Evolutionary conservation across 2,329 filamentous ascomycete species (phyloP).

Genomic region (Ophiostoma piceae): DNA sequence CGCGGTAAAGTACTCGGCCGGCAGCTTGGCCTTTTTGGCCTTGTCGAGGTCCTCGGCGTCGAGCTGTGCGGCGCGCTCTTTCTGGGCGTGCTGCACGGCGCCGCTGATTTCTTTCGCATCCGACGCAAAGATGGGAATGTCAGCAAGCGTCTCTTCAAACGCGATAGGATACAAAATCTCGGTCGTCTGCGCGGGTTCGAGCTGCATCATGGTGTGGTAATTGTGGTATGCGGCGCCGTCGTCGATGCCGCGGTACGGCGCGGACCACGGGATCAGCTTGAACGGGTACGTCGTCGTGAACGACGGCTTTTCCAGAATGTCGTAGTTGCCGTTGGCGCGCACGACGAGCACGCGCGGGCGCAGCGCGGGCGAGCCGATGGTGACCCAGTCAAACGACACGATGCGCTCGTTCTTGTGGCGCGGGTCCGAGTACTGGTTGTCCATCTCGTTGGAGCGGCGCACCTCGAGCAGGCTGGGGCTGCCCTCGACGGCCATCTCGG

Average conservation of each 20-base stretch:
- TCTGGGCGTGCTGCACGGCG: constrained; percentile 41
- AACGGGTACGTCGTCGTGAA: constrained; percentile 54
- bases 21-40: constrained; percentile 35
- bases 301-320: constrained; percentile 58
- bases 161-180: constrained; percentile 52
- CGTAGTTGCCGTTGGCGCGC: constrained; percentile 55
- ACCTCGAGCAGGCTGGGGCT: constrained; percentile 57
- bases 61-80: constrained; percentile 31
- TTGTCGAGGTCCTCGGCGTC: constrained; percentile 36
- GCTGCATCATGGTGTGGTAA: constrained; percentile 52
- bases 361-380: constrained; percentile 50
- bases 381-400: constrained; percentile 64
- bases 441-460: constrained; percentile 56
- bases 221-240: constrained; percentile 36
- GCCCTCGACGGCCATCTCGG: constrained; percentile 38
- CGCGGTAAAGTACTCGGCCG: constrained; percentile 40
- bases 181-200: constrained; percentile 50
- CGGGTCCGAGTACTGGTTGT: constrained; percentile 51
- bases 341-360: constrained; percentile 56
- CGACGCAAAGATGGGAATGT: constrained; percentile 53
- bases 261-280: constrained; percentile 56
- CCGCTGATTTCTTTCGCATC: constrained; percentile 42
- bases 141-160: constrained; percentile 48
- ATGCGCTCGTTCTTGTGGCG: constrained; percentile 54
- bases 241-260: constrained; percentile 53